Evolutionary conservation across 306 rosid species (phyloP), one percentile per base, ranked within the genome.

Genomic region (Vicia villosa): DNA sequence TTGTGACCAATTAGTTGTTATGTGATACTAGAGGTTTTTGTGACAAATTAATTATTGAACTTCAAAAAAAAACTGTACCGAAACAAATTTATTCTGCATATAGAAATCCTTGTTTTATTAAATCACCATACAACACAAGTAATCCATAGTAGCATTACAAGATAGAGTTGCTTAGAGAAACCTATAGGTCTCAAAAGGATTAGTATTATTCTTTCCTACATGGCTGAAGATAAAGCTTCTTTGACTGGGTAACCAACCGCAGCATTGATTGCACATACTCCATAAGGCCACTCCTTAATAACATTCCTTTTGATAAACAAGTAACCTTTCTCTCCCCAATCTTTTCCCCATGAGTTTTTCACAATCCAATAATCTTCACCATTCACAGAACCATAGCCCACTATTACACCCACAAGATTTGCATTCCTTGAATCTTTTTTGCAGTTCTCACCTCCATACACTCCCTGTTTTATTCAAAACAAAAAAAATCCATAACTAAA

Each of bases 321-420:
- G 69, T 80, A 80, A 16, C 84, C 84, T 0, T 70, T 30, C 6
- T 26, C 58, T 28, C 84, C 84, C 80, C 80, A 80, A 0, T 58
- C 45, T 66, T 49, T 19, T 58, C 84, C 77, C 77, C 77, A 75
- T 0, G 77, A 70, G 13, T 40, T 80, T 30, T 80, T 80, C 46
- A 80, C 77, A 26, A 80, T 80, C 84, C 84, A 80, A 59, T 80
- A 80, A 37, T 80, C 80, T 65, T 58, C 38, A 0, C 66, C 80
- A 58, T 22, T 51, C 63, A 63, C 28, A 5, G 80, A 80, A 58
- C 40, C 74, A 75, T 80, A 80, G 12, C 84, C 84, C 76, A 80
- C 80, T 0, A 75, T 80, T 36, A 75, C 30, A 15, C 6, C 79
- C 1, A 57, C 69, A n/a, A 70, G 74, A 70, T 10, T 69, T 64